Evolutionary conservation across 2,329 filamentous ascomycete genomes (phyloP).

Genomic region (Zymoseptoria pseudotritici): DNA sequence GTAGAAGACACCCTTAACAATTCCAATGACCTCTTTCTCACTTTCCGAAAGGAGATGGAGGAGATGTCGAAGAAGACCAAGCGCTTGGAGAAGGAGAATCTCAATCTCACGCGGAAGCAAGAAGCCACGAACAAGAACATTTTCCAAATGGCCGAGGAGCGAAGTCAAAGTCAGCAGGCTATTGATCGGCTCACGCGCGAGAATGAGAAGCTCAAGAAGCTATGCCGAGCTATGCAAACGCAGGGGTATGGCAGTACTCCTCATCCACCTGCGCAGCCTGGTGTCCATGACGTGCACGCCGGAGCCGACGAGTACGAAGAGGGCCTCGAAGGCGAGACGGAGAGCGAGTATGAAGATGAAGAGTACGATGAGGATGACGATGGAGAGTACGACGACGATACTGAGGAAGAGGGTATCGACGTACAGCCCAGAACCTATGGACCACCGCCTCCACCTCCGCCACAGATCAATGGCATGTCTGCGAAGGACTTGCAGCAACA

Average conservation of each 20-base stretch:
- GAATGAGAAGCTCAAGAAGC: slow-evolving; percentile 84
- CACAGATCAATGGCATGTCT: slow-evolving; percentile 23
- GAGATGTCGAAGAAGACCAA: slow-evolving; percentile 99
- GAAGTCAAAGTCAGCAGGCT: slow-evolving; percentile 65
- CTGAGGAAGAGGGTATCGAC: slow-evolving; percentile 45
- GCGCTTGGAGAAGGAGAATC: slow-evolving; percentile 91
- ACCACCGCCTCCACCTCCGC: slow-evolving; percentile 43
- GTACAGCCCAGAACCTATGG: slow-evolving; percentile 32
- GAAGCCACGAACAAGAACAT: slow-evolving; percentile 92
- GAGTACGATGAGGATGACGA: slow-evolving; percentile 59
- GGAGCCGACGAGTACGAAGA: slow-evolving; percentile 23
- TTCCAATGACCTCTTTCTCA: slow-evolving; percentile 93
- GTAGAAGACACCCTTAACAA: slow-evolving; percentile 98
- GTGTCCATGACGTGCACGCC: slow-evolving; percentile 5
- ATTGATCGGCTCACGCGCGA: slow-evolving; percentile 75
- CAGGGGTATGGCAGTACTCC: slow-evolving; percentile 63
- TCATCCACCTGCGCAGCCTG: slow-evolving; percentile 6
- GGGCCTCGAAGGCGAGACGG: slow-evolving; percentile 43
- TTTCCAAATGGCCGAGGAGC: slow-evolving; percentile 92
- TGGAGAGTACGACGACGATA: slow-evolving; percentile 54
- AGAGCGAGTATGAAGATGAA: slow-evolving; percentile 60
- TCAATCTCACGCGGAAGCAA: slow-evolving; percentile 82
- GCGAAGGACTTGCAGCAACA: slow-evolving; percentile 11
- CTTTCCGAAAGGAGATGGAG: slow-evolving; percentile 98
- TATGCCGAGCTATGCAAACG: slow-evolving; percentile 93